Evolutionary conservation across 2,329 filamentous ascomycete species (phyloP), one percentile per base, ranked within the genome.

Genomic region (Chaetoscypha palmicola): DNA sequence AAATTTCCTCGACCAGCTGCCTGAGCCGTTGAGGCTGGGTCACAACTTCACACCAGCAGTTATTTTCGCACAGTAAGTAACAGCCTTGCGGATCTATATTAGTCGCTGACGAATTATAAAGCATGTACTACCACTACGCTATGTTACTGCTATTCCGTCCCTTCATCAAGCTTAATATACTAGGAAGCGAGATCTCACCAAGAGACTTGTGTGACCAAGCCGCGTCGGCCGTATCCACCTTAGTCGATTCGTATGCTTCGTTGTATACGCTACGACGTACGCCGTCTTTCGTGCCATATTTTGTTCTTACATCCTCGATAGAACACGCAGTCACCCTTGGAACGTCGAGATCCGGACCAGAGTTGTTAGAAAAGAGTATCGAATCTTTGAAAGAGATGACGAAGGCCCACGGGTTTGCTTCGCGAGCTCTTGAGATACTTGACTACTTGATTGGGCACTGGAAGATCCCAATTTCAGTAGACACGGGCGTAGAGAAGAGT

Each of bases 91-190:
- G 2, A 5, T 11, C 24, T 28, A 5, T 31, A 17, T n/a, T 5
- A 20, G 16, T 14, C 14, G 1, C 8, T 4, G 19, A 46, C 47
- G 22, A 48, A 5, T n/a, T 39, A 5, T 8, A 10, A 46, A 81
- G 78, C 60, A 81, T 85, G 79, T 79, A 84, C 50, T 83, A 84
- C 57, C 75, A 85, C 56, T 81, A 80, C 49, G 74, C 78, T 22
- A 81, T 82, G n/a, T 62, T 84, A 0, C 73, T 86, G n/a, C 72
- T 89, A 1, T 88, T 88, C 59, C 73, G 84, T 5, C 84, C 84
- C 0, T 70, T 88, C 28, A 55, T 60, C 34, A 60, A 58, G 37
- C 48, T 61, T 9, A 32, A 52, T 10, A 50, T 62, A 5, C 36
- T 49, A 3, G 52, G 50, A 2, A 59, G 58, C 0, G 35, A 48